These are phyloP conservation scores for Blastocystis sp. DNA, from an alignment of 352 stramenopile species.

Conservation along the genomic window DNA sequence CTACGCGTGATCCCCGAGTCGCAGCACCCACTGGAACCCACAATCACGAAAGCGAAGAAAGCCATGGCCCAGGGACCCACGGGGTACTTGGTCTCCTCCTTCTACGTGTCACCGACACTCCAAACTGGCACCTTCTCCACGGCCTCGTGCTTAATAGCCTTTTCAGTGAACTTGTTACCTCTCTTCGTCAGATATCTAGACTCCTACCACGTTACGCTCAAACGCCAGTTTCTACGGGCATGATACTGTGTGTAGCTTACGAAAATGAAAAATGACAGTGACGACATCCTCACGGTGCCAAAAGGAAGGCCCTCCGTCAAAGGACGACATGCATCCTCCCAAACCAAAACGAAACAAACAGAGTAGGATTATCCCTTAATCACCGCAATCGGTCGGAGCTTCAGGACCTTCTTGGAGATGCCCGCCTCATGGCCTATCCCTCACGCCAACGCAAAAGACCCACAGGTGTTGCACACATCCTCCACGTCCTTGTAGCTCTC, in stretches of 20 bases:
- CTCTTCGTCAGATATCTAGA: slow-evolving; percentile 59
- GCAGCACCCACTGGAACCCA: slow-evolving; percentile 38
- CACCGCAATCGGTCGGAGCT: slow-evolving; percentile 78
- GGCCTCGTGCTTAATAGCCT: not conserved
- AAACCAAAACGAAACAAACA: slow-evolving; percentile 31
- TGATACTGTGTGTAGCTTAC: not conserved
- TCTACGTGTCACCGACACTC: not conserved
- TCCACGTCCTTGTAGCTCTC: slow-evolving; percentile 83
- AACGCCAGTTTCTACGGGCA: not conserved
- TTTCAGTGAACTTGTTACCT: slow-evolving; percentile 43
- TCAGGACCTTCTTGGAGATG: slow-evolving; percentile 81
- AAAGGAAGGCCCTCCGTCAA: not conserved
- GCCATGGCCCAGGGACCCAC: slow-evolving; percentile 65
- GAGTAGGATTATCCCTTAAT: slow-evolving; percentile 76
- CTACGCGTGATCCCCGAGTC: not conserved
- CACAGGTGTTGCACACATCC: slow-evolving; percentile 81
- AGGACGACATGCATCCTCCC: not conserved
- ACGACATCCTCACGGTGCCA: not conserved
- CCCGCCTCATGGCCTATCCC: slow-evolving; percentile 75
- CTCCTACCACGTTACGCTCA: slow-evolving; percentile 8
- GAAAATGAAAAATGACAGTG: slow-evolving; percentile 19
- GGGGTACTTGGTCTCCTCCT: slow-evolving; percentile 62
- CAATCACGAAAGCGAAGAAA: slow-evolving; percentile 67
- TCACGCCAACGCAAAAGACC: not conserved
- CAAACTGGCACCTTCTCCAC: not conserved